These are phyloP conservation scores for Yamadazyma taylorii DNA, from an alignment of 1,139 yeast species.

Conservation along the genomic window DNA sequence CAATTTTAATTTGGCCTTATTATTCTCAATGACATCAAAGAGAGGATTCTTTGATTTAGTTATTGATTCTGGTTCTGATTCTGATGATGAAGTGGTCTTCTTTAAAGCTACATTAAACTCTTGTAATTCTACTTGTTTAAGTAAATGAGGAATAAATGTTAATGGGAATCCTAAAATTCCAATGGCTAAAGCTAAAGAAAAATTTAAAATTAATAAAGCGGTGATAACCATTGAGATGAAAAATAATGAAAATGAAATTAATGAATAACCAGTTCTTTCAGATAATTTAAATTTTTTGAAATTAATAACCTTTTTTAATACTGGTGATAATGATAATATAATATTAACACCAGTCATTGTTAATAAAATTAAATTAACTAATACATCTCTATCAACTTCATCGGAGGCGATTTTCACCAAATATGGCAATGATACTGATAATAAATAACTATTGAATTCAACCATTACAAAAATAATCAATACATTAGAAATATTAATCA, in stretches of 20 bases:
- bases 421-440: constrained; percentile 30
- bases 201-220: constrained; percentile 78
- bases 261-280: constrained; percentile 26
- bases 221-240: constrained; percentile 69
- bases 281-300: constrained; percentile 16
- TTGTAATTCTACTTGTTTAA: constrained; percentile 15
- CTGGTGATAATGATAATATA: constrained; percentile 21
- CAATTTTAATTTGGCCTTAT: constrained; percentile 28
- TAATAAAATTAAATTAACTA: constrained; percentile 20
- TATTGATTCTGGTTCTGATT: background rate
- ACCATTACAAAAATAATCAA: constrained; percentile 35
- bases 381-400: constrained; percentile 16
- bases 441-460: constrained; percentile 31
- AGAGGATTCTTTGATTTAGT: constrained; percentile 10
- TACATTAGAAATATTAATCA: constrained; percentile 26
- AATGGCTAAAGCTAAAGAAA: constrained; percentile 71
- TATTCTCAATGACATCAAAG: constrained; percentile 12
- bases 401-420: constrained; percentile 16
- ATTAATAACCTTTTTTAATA: constrained; percentile 13
- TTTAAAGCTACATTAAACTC: constrained; percentile 12
- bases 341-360: constrained; percentile 20
- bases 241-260: constrained; percentile 48
- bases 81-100: background rate
- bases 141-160: constrained; percentile 57
- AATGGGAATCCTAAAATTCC: constrained; percentile 73